Evolutionary conservation across 768 basidiomycete genomes (phyloP).

Genomic region (Strobilomyces echinocephalus): DNA sequence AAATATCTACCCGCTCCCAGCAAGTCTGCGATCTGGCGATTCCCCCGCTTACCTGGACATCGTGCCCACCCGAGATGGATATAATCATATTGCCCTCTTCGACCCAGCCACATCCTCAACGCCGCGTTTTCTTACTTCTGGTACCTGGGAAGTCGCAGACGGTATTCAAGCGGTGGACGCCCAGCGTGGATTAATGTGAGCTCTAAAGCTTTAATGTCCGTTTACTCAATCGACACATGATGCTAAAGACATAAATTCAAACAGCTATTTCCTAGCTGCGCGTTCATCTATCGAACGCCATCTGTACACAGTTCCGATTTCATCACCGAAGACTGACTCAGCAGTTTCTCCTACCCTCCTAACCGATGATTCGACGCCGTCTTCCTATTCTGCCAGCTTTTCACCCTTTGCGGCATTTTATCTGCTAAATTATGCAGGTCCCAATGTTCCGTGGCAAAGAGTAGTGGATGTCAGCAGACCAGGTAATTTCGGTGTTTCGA

Average conservation of each 20-base stretch:
- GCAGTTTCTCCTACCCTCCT: conserved; percentile 41
- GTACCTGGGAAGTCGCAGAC: conserved; percentile 85
- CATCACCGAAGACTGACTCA: conserved; percentile 37
- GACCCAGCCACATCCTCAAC: conserved; percentile 62
- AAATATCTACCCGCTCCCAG: conserved; percentile 55
- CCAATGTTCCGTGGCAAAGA: conserved; percentile 82
- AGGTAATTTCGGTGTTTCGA: conserved; percentile 30
- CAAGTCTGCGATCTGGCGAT: conserved; percentile 36
- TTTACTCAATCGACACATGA: conserved; percentile 15
- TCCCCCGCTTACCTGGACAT: conserved; percentile 83
- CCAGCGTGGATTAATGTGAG: conserved; percentile 67
- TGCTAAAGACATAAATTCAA: conserved; percentile 17
- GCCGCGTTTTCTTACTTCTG: conserved; percentile 81
- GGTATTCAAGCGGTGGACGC: conserved; percentile 70
- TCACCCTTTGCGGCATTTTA: conserved; percentile 87
- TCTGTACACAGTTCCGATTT: conserved; percentile 75
- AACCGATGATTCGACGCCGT: conserved; percentile 47
- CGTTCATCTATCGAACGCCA: conserved; percentile 81
- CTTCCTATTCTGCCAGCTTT: conserved; percentile 66
- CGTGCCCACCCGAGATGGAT: conserved; percentile 76
- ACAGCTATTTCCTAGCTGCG: conserved; percentile 85
- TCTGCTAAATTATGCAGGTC: conserved; percentile 73
- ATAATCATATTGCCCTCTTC: conserved; percentile 90
- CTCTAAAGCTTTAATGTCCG: conserved; percentile 30
- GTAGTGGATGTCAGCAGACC: conserved; percentile 53